These are phyloP conservation scores for Tolypocladium tundrense DNA, from an alignment of 2,329 filamentous ascomycete genomes.

Conservation along the genomic window DNA sequence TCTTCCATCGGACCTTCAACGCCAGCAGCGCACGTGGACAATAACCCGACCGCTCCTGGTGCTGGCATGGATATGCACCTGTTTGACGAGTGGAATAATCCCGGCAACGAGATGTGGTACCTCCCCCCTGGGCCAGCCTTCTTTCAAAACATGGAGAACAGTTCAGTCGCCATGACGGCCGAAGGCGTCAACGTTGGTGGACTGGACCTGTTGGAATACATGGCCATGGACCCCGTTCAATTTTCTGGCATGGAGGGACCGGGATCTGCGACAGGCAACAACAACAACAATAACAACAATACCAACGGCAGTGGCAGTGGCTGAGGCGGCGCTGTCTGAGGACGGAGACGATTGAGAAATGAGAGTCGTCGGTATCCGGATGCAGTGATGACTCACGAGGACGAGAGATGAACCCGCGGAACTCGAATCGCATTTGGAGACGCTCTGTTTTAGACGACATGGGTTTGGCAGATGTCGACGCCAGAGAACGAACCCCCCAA, in stretches of 20 bases:
- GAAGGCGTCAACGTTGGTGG: constrained; percentile 59
- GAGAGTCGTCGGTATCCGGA: not conserved
- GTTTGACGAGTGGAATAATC: constrained; percentile 45
- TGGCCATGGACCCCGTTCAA: constrained; percentile 47
- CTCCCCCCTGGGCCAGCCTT: constrained; percentile 53
- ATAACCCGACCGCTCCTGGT: constrained; percentile 7
- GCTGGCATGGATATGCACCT: constrained; percentile 27
- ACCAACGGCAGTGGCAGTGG: not conserved
- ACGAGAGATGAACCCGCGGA: not conserved
- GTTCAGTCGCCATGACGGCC: constrained; percentile 53
- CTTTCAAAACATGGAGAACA: constrained; percentile 54
- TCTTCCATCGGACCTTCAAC: constrained; percentile 41
- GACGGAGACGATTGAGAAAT: not conserved
- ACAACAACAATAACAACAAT: not conserved
- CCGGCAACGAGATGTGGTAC: constrained; percentile 56
- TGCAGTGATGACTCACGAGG: not conserved
- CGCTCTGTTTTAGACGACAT: not conserved
- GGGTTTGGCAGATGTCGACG: not conserved
- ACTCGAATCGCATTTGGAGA: not conserved
- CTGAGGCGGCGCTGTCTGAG: not conserved
- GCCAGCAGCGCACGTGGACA: constrained; percentile 30
- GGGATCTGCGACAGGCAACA: constrained; percentile 5
- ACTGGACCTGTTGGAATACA: constrained; percentile 56
- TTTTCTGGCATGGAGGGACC: constrained; percentile 25
- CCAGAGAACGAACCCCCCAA: not conserved